Percentiles rank a stretch among this genome's conserved stretches.
Evolutionary conservation across 73 alveolate species (phyloP).

Genomic region (Symbiodinium natans): DNA sequence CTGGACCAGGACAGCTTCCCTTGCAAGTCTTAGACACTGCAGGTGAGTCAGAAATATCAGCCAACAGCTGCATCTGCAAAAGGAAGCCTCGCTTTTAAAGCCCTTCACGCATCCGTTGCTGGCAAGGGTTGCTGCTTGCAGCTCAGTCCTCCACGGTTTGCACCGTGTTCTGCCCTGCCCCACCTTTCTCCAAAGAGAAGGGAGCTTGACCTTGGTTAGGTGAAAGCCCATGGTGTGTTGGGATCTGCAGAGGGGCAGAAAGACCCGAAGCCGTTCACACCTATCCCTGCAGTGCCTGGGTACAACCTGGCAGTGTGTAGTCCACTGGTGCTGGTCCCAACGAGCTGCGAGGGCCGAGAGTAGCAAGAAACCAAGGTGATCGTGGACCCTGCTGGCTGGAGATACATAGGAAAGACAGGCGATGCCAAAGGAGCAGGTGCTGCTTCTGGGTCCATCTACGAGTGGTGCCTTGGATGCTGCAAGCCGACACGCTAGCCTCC

Average conservation of each 20-base stretch:
- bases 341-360: too few species aligned
- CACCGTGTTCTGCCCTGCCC: too few species aligned
- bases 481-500: too few species aligned
- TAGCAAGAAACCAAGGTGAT: background rate
- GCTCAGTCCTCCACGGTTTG: background rate
- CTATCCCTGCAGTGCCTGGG: conserved; percentile 45
- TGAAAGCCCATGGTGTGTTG: conserved; percentile 59
- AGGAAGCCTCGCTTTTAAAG: conserved; percentile 52
- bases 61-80: background rate
- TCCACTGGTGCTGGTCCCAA: too few species aligned
- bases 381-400: conserved; percentile 87
- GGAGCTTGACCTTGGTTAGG: background rate
- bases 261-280: conserved; percentile 33
- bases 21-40: background rate
- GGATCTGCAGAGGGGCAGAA: conserved; percentile 28
- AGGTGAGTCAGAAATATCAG: background rate
- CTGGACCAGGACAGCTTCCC: conserved; percentile 19
- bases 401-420: conserved; percentile 70
- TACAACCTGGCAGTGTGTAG: too few species aligned
- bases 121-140: conserved; percentile 18
- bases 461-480: conserved; percentile 13
- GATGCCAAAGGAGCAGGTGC: conserved; percentile 80
- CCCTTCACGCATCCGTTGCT: conserved; percentile 66
- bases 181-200: background rate
- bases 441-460: conserved; percentile 78